Base-by-base conservation (phyloP, 2,329 filamentous ascomycete genomes). In the Sclerotinia glacialis region DNA sequence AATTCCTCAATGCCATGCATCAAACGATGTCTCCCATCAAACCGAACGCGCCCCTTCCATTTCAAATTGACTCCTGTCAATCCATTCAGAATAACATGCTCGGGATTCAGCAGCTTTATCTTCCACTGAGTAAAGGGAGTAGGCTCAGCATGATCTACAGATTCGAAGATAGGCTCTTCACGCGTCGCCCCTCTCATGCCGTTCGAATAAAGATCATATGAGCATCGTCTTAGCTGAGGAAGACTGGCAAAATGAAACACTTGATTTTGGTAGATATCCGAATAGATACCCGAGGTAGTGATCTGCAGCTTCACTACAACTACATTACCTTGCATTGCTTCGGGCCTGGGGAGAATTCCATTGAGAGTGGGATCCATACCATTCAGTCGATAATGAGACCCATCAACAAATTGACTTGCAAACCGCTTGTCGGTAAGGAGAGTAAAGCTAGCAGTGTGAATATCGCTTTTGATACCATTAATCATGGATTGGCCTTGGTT, bases 321-420 rank as follows among this genome's bases (percentile, higher is more conserved):
- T 11, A 62, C 18, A 14, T 31, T n/a, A 9, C 59, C 59, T 28
- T 50, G 59, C 46, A 59, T 59, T 9, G 55, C 55, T 46, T 46
- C 55, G 9, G 56, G 26, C 16, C 47, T 62, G 28, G 59, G 46
- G 21, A 50, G 46, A 40, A 62, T 40, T 6, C 46, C 59, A 26
- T 40, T 23, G 0, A 62, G 16, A 21, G 59, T 62, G 21, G 59
- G 59, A 40, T 62, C 59, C 59, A 62, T 62, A 1, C 59, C 59
- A 21, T 52, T 62, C 23, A 62, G 8, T 8, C 59, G 59, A 31
- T 62, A 62, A 62, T 62, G 46, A 28, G 59, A 62, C 9, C 59
- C 59, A 16, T 62, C 59, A 0, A 62, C 59, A n/a, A 62, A 62
- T 62, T 62, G 59, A 62, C 59, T 62, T 40, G 59, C 59, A 52